Evolutionary conservation across 2,329 filamentous ascomycete species (phyloP).

Genomic region (Aurifilum marmelostoma): DNA sequence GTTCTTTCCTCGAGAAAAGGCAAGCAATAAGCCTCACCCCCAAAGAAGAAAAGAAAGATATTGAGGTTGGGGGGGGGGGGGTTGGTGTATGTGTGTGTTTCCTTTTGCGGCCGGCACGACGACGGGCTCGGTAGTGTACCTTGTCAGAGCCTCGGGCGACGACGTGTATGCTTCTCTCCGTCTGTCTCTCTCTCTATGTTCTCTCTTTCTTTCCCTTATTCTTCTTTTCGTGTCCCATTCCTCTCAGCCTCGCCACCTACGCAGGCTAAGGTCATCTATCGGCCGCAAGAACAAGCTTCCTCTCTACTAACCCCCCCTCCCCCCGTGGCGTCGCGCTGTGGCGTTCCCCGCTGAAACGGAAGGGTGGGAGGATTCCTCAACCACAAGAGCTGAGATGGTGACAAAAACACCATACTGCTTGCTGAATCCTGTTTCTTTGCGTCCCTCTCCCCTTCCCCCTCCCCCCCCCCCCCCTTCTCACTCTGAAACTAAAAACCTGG

Average conservation of each 20-base stretch:
- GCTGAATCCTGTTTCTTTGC: neutral
- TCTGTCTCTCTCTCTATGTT: neutral
- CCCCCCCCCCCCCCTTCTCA: too few species aligned
- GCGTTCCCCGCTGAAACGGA: neutral
- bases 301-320: too few species aligned
- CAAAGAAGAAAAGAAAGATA: too few species aligned
- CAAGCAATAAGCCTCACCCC: too few species aligned
- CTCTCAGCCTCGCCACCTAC: neutral
- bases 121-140: neutral
- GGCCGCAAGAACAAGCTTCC: neutral
- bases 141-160: neutral
- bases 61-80: too few species aligned
- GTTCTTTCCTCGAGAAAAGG: too few species aligned
- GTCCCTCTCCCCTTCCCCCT: too few species aligned
- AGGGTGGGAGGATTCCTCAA: too few species aligned
- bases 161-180: neutral
- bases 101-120: neutral
- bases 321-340: neutral
- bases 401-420: neutral
- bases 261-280: neutral
- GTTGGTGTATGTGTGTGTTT: neutral
- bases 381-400: neutral
- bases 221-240: neutral
- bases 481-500: neutral
- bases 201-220: neutral